A percentile compares a stretch with the other conserved stretches of the same genome.
Conservation (phyloP, 768 basidiomycete genomes). For the Scleroderma bovista region DNA sequence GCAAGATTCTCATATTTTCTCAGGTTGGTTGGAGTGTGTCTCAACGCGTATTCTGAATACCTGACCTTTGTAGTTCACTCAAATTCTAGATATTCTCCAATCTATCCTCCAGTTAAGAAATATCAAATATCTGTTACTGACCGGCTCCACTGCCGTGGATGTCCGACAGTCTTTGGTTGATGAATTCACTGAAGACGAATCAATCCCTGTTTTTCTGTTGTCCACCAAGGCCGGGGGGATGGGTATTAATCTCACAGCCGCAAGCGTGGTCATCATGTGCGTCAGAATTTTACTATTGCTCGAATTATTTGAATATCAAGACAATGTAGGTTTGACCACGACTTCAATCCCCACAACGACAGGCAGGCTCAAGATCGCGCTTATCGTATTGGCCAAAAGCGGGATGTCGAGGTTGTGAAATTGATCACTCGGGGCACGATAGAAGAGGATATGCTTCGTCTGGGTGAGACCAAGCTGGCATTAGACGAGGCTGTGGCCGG, state of each 20-base stretch:
- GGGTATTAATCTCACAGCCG: slow-evolving; percentile 96
- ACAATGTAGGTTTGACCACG: slow-evolving; percentile 80
- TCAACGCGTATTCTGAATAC: background rate
- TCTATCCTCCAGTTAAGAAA: slow-evolving; percentile 66
- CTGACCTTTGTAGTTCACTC: slow-evolving; percentile 66
- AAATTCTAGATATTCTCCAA: slow-evolving; percentile 91
- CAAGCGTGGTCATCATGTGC: slow-evolving; percentile 90
- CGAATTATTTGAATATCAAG: background rate
- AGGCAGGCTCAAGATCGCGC: slow-evolving; percentile 96
- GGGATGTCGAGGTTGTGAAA: slow-evolving; percentile 92
- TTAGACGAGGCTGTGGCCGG: slow-evolving; percentile 94
- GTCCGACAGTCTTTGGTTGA: slow-evolving; percentile 91
- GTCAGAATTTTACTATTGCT: slow-evolving; percentile 14
- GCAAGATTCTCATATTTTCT: slow-evolving; percentile 90
- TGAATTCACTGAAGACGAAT: slow-evolving; percentile 81
- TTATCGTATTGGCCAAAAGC: slow-evolving; percentile 94
- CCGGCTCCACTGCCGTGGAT: slow-evolving; percentile 91
- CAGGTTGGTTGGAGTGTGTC: slow-evolving; percentile 51
- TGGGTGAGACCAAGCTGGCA: slow-evolving; percentile 87
- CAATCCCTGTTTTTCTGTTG: slow-evolving; percentile 83
- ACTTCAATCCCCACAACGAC: slow-evolving; percentile 98
- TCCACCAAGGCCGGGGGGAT: slow-evolving; percentile 93
- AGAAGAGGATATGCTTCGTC: slow-evolving; percentile 91
- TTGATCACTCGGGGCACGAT: slow-evolving; percentile 88
- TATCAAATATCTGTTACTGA: slow-evolving; percentile 77